These are phyloP conservation scores for Volvariella surrecta DNA, from an alignment of 1,284 basidiomycete species.

Conservation along the genomic window DNA sequence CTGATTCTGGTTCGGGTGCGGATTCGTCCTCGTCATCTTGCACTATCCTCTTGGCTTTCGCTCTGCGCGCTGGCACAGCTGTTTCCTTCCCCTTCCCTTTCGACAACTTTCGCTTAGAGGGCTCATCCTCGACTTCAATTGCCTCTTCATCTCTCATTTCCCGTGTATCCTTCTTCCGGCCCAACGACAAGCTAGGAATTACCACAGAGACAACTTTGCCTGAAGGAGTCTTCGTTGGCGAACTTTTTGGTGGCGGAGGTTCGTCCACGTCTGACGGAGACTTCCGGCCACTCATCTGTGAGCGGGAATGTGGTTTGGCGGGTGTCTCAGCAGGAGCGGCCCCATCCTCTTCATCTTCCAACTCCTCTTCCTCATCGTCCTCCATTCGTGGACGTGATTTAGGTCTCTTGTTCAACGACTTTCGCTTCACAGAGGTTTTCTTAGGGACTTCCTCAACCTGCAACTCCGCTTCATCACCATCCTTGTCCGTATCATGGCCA, in stretches of 20 bases:
- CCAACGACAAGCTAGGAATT: no score
- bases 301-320: not conserved
- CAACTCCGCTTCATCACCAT: not conserved
- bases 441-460: no score
- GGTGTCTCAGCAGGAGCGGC: not conserved
- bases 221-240: no score
- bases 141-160: not conserved
- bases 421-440: no score
- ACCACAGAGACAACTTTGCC: no score
- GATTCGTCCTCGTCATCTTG: slow-evolving; percentile 1
- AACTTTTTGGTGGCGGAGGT: no score
- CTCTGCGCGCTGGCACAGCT: slow-evolving; percentile 2
- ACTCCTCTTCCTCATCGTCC: slow-evolving; percentile 7
- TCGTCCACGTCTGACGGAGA: no score
- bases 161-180: no score
- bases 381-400: slow-evolving; percentile 2
- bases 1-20: not conserved
- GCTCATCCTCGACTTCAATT: slow-evolving; percentile 2
- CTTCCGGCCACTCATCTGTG: no score
- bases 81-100: slow-evolving; percentile 4
- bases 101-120: slow-evolving; percentile 1
- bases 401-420: no score
- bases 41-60: slow-evolving; percentile 5
- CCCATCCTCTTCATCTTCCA: slow-evolving; percentile 5
- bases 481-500: not conserved